These are phyloP conservation scores for Pelargonium australe DNA, from an alignment of 441 rosid species.

Conservation along the genomic window DNA sequence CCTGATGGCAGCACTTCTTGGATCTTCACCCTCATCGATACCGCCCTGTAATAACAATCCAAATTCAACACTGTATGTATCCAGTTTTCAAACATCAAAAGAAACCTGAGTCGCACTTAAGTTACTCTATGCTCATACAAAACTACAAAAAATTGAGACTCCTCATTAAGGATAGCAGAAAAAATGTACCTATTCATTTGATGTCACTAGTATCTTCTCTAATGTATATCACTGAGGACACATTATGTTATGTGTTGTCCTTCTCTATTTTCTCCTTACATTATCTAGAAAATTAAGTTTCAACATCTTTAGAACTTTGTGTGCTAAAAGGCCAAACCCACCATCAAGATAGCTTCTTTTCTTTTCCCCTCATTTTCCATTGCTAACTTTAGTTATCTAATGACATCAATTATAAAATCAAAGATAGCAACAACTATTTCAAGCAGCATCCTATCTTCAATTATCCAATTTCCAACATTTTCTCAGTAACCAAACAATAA, in stretches of 20 bases:
- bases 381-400: neutral
- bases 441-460: neutral
- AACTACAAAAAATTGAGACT: neutral
- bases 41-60: slow-evolving; percentile 42
- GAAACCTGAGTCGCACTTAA: neutral
- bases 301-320: too few relatives aligned
- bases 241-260: neutral
- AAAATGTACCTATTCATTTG: neutral
- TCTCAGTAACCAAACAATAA: neutral
- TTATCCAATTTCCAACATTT: neutral
- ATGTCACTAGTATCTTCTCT: neutral
- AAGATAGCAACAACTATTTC: too few relatives aligned
- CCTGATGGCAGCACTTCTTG: slow-evolving; percentile 52
- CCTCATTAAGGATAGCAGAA: neutral
- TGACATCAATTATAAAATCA: too few relatives aligned
- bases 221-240: neutral
- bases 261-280: neutral
- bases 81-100: neutral
- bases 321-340: neutral
- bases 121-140: neutral
- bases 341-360: neutral
- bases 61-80: neutral
- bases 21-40: slow-evolving; percentile 59
- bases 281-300: neutral
- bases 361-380: neutral